These are phyloP conservation scores for Neonectria sp. DNA, from an alignment of 2,329 filamentous ascomycete species.

Conservation along the genomic window DNA sequence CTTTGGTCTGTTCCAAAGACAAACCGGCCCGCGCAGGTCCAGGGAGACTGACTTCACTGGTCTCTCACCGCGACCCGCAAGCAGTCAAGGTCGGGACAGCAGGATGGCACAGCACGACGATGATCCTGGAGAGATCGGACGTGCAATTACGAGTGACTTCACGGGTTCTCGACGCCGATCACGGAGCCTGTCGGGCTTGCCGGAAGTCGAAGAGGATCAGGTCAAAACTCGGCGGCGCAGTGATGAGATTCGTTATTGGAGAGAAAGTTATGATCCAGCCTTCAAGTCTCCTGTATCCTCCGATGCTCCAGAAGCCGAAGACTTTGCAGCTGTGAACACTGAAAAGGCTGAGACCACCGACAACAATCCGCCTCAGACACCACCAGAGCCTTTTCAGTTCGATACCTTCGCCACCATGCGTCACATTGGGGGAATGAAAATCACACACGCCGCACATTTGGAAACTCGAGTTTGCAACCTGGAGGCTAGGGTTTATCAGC, in stretches of 20 bases:
- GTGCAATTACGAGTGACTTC: constrained; percentile 72
- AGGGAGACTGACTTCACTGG: constrained; percentile 64
- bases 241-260: constrained; percentile 76
- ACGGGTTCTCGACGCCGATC: constrained; percentile 68
- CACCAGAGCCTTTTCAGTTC: constrained; percentile 70
- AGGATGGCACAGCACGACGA: constrained; percentile 55
- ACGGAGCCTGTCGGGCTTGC: constrained; percentile 71
- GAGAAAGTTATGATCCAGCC: constrained; percentile 70
- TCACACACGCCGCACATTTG: constrained; percentile 68
- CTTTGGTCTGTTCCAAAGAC: constrained; percentile 54
- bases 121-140: constrained; percentile 71
- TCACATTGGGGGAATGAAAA: constrained; percentile 69
- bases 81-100: constrained; percentile 67
- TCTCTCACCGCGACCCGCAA: constrained; percentile 74
- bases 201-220: constrained; percentile 55
- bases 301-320: constrained; percentile 56
- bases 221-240: constrained; percentile 66
- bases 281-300: constrained; percentile 68
- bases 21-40: constrained; percentile 42
- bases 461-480: constrained; percentile 68
- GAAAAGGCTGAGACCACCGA: constrained; percentile 52
- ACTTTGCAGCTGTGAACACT: constrained; percentile 45
- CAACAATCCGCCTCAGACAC: constrained; percentile 54
- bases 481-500: constrained; percentile 66
- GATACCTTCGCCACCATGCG: constrained; percentile 62